These are phyloP conservation scores for Musa itinerans DNA, from an alignment of 176 grass and related monocot species.

Conservation along the genomic window DNA sequence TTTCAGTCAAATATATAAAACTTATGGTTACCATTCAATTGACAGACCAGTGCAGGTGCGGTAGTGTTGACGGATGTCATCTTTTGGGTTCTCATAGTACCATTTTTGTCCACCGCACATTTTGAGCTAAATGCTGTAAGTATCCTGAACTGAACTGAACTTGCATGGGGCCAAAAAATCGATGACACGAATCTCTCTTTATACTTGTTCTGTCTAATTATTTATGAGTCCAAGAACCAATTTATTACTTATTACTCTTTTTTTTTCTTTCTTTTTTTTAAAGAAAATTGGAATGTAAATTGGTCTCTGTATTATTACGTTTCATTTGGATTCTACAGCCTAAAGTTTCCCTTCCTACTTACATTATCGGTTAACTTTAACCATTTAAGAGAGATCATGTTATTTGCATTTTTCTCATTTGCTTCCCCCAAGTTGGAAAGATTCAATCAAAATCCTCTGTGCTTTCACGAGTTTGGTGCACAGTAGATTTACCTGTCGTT, in stretches of 20 bases:
- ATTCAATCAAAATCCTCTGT: too few relatives aligned
- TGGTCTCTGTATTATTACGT: background rate
- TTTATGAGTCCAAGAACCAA: background rate
- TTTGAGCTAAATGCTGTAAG: constrained; percentile 42
- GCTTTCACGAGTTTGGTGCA: background rate
- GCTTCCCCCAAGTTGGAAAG: background rate
- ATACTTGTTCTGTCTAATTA: too few relatives aligned
- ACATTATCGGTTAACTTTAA: background rate
- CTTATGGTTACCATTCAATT: background rate
- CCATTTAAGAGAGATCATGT: background rate
- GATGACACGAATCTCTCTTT: background rate
- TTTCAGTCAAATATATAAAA: background rate
- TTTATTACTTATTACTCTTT: background rate
- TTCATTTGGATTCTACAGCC: background rate
- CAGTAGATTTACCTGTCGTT: background rate
- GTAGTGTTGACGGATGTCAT: constrained; percentile 52
- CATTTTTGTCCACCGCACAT: constrained; percentile 35
- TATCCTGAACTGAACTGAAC: background rate
- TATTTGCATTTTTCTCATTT: background rate
- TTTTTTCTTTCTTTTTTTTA: background rate
- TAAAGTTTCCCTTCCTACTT: background rate
- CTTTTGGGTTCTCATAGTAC: constrained; percentile 43
- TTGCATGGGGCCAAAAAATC: background rate
- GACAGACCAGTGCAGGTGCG: constrained; percentile 74
- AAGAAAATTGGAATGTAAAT: background rate